Base-by-base conservation (phyloP, 2,329 filamentous ascomycete species). In the Proliferodiscus dingleyae region DNA sequence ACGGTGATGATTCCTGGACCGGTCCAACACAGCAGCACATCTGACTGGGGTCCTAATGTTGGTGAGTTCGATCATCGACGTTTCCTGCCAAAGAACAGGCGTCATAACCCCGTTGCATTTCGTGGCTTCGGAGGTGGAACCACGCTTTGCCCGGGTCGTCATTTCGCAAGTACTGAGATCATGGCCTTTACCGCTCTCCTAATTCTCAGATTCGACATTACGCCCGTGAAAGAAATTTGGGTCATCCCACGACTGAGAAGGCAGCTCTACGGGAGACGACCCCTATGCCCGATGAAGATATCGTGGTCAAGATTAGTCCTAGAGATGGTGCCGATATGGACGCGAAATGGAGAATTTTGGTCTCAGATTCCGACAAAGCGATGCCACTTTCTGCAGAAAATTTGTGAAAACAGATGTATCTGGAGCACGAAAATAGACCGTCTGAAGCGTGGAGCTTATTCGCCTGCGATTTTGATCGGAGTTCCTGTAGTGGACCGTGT, bases 161-260 rank as follows among this genome's bases (percentile, higher is more conserved):
- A 67, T 45, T 68, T 68, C 42, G 65, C 66, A 0, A 64, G 46
- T 1, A 64, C 58, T 7, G 61, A 65, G 22, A 63, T 67, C 15
- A 32, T 65, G 10, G 56, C 58, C 5, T 43, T 66, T 7, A 60
- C 55, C 1, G 60, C 64, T 0, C 62, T 67, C 54, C 33, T 67
- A 13, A 29, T 66, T 10, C 32, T 64, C 26, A 54, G 63, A 6
- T 68, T 61, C 44, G 62, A 69, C 38, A 42, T 50, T 16, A 45
- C 7, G 9, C 32, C 37, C 19, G 5, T 19, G n/a, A n/a, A n/a
- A 36, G 37, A 19, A 34, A 40, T 15, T 45, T 36, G 43, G 28
- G 7, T 22, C 29, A 18, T n/a, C 32, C 30, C 4, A 44, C n/a
- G 13, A 23, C 37, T 11, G 21, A 22, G 5, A 43, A 40, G 16